A percentile compares a stretch with the other conserved stretches of the same genome.
phyloP scores from a whole-genome alignment of 139 green algal species.

The Chlamydomonas eustigma region DNA sequence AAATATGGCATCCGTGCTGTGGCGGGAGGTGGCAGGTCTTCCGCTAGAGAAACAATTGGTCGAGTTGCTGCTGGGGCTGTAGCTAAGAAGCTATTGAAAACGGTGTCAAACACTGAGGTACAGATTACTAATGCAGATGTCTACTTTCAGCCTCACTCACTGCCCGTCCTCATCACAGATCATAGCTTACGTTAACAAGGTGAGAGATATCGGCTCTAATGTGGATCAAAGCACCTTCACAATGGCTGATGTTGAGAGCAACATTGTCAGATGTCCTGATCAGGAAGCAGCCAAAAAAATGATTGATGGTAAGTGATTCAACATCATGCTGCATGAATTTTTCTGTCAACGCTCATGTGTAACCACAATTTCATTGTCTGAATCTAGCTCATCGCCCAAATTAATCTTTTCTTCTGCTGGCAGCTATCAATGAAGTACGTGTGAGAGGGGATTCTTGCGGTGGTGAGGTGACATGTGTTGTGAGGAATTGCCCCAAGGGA shows the following conservation, averaged over 20 bases:
- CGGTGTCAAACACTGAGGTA: constrained; percentile 71
- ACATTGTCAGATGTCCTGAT: constrained; percentile 95
- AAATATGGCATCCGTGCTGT: constrained; percentile 98
- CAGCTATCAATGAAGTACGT: constrained; percentile 94
- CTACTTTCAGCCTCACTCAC: too few relatives aligned
- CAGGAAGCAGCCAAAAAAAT: constrained; percentile 77
- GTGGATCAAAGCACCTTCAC: constrained; percentile 78
- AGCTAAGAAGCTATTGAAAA: constrained; percentile 93
- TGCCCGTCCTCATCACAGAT: constrained; percentile 61
- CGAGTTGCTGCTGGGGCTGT: constrained; percentile 94
- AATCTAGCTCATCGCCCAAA: too few relatives aligned
- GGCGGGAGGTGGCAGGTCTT: constrained; percentile 91
- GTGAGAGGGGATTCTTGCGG: constrained; percentile 90
- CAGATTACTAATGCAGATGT: not conserved
- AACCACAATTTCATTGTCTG: too few relatives aligned
- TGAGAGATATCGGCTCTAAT: constrained; percentile 70
- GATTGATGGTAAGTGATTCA: constrained; percentile 81
- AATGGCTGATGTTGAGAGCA: constrained; percentile 87
- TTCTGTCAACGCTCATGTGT: too few relatives aligned
- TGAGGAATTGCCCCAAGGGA: constrained; percentile 74
- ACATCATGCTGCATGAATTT: too few relatives aligned
- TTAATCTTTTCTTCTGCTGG: constrained; percentile 7
- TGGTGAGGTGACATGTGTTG: constrained; percentile 97
- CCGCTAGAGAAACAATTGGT: constrained; percentile 94
- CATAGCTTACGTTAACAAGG: constrained; percentile 86